Base-by-base conservation (phyloP, 2,329 filamentous ascomycete species). In the Madurella mycetomatis region DNA sequence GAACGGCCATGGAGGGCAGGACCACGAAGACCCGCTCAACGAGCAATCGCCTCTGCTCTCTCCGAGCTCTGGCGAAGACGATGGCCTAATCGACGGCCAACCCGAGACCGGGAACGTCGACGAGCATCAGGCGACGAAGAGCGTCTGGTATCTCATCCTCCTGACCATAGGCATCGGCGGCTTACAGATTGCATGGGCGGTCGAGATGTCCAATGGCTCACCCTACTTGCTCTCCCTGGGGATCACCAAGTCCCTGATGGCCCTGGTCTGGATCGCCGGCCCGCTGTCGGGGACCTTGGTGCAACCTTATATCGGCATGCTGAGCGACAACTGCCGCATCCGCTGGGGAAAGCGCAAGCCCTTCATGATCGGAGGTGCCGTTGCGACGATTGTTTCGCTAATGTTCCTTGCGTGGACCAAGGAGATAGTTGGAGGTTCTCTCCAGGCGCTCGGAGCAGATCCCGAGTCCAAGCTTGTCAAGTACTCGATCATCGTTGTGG, bases 181-280 rank as follows among this genome's bases (percentile, higher is more conserved):
- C 19, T 76, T 97, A 58, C 92, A 97, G 73, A 88, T 97, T 62
- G 91, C 92, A 30, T 97, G 92, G 92, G 92, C 92, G 1, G 91
- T 96, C 41, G 92, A 97, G 71, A 78, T 96, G 41, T 95, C 91
- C 51, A 92, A 95, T 74, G 92, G 92, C 63, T 96, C 92, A 50
- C 88, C 89, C 5, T 94, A 88, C 66, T 75, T 94, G 41, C 75
- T 92, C 41, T 91, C 88, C 1, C 80, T 94, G 31, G 89, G 89
- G 11, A 79, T 94, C 70, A 90, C 85, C 78, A 92, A 92, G 73
- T 87, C 88, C 39, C 73, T 92, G 42, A 87, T 92, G 77, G 88
- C 89, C 16, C 77, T 92, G 60, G 88, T 92, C 37, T 94, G 89
- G 89, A 89, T 92, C 60, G 88, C 88, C 12, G 88, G 88, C 1